These are phyloP conservation scores for Aspergillus sp. DNA, from an alignment of 2,329 filamentous ascomycete species.

Conservation along the genomic window DNA sequence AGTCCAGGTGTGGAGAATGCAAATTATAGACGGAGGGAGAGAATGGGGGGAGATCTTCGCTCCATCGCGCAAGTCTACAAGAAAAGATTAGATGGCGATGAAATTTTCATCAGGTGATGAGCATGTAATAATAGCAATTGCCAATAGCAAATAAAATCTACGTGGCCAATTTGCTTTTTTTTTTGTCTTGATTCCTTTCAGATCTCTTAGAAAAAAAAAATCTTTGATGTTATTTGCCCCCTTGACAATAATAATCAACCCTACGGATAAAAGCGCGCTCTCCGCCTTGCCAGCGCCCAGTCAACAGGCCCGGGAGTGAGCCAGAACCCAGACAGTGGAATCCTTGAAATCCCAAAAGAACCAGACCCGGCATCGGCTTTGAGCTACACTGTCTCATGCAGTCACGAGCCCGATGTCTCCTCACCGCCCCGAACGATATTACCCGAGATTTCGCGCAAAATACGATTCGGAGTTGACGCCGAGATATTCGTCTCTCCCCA, in stretches of 20 bases:
- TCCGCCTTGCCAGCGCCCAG: background rate
- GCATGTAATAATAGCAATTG: background rate
- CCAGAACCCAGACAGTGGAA: background rate
- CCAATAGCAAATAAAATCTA: constrained; percentile 1
- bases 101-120: background rate
- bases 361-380: constrained; percentile 11
- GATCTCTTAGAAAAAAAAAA: background rate
- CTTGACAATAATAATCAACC: constrained; percentile 10
- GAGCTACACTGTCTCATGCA: background rate
- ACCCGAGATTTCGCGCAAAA: constrained; percentile 3
- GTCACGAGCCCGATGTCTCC: constrained; percentile 2
- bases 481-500: background rate
- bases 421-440: constrained; percentile 18
- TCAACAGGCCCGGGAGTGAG: background rate
- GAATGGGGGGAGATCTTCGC: constrained; percentile 22
- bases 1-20: constrained; percentile 24
- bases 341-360: background rate
- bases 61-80: background rate
- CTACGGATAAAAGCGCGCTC: background rate
- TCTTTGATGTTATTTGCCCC: constrained; percentile 7
- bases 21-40: constrained; percentile 20
- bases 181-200: background rate
- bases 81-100: background rate
- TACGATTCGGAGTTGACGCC: constrained; percentile 2
- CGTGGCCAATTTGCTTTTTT: constrained; percentile 6